A percentile compares a stretch with the other conserved stretches of the same genome.
These are phyloP conservation scores for Myxozyma kluyveri DNA, from an alignment of 805 yeast species.

Conservation along the genomic window DNA sequence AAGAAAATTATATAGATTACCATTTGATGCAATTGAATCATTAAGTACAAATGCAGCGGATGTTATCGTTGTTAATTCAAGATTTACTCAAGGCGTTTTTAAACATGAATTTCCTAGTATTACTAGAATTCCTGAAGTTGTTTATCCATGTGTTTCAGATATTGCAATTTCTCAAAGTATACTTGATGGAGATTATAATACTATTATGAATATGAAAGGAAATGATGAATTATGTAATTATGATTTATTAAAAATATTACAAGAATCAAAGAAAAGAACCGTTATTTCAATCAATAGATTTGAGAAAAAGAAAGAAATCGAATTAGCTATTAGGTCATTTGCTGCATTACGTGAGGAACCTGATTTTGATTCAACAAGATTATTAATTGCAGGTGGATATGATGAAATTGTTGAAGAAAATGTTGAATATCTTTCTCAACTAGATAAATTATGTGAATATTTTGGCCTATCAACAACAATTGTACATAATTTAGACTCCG, in stretches of 20 bases:
- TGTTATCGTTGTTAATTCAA: constrained; percentile 79
- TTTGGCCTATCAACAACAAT: constrained; percentile 50
- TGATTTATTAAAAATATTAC: constrained; percentile 19
- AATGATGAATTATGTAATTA: not conserved
- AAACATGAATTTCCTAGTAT: constrained; percentile 53
- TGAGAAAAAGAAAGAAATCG: constrained; percentile 80
- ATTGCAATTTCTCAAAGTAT: not conserved
- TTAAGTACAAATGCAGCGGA: constrained; percentile 76
- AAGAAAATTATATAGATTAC: constrained; percentile 67
- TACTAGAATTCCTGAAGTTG: constrained; percentile 47
- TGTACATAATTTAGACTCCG: constrained; percentile 24
- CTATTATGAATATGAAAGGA: not conserved
- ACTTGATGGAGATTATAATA: not conserved
- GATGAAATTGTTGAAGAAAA: constrained; percentile 76
- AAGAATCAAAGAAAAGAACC: constrained; percentile 35
- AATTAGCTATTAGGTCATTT: constrained; percentile 66
- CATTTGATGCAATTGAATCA: constrained; percentile 84
- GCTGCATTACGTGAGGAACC: constrained; percentile 33
- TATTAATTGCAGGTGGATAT: constrained; percentile 91
- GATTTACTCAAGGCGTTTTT: constrained; percentile 73
- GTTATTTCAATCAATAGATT: constrained; percentile 83
- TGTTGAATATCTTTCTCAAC: constrained; percentile 62
- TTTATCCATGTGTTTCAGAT: constrained; percentile 70
- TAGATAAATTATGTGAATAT: constrained; percentile 49
- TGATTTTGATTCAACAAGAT: constrained; percentile 14